phyloP scores from a whole-genome alignment of 2,329 filamentous ascomycete genomes.

The Trichophyton verrucosum region DNA sequence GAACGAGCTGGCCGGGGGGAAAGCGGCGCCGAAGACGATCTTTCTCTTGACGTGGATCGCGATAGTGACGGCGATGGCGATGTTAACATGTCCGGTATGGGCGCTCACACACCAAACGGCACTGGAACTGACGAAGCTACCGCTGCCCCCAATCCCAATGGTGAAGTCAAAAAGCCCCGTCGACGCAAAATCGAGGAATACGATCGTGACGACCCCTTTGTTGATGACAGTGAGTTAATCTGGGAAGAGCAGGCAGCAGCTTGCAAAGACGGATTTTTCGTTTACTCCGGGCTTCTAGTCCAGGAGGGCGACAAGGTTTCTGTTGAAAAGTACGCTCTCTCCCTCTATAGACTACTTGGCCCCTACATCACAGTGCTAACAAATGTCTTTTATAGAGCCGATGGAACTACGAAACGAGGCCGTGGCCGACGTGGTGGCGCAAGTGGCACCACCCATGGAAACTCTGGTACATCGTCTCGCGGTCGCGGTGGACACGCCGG shows the following conservation, averaged over 20 bases:
- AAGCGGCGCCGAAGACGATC: slow-evolving; percentile 64
- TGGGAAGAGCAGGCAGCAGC: slow-evolving; percentile 95
- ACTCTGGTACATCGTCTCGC: slow-evolving; percentile 3
- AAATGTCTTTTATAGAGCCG: slow-evolving; percentile 41
- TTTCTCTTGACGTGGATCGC: slow-evolving; percentile 80
- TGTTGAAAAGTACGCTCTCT: slow-evolving; percentile 45
- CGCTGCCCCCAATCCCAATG: slow-evolving; percentile 12
- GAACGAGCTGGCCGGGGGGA: slow-evolving; percentile 60
- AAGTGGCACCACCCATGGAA: slow-evolving; percentile 4
- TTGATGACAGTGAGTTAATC: slow-evolving; percentile 83
- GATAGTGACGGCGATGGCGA: slow-evolving; percentile 44
- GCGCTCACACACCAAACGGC: slow-evolving; percentile 27
- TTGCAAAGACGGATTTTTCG: slow-evolving; percentile 92
- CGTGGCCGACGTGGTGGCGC: slow-evolving; percentile 35
- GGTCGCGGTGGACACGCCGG: slow-evolving; percentile 1
- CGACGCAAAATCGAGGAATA: slow-evolving; percentile 59
- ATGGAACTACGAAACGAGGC: slow-evolving; percentile 56
- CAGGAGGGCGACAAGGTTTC: slow-evolving; percentile 69
- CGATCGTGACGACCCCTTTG: slow-evolving; percentile 55
- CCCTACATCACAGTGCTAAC: background rate
- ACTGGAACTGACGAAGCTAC: slow-evolving; percentile 39
- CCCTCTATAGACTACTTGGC: slow-evolving; percentile 4
- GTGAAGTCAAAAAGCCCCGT: slow-evolving; percentile 56
- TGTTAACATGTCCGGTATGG: slow-evolving; percentile 28
- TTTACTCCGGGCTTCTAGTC: slow-evolving; percentile 85